phyloP scores from a whole-genome alignment of 202 grass and related monocot genomes.

The Musa balbisiana region DNA sequence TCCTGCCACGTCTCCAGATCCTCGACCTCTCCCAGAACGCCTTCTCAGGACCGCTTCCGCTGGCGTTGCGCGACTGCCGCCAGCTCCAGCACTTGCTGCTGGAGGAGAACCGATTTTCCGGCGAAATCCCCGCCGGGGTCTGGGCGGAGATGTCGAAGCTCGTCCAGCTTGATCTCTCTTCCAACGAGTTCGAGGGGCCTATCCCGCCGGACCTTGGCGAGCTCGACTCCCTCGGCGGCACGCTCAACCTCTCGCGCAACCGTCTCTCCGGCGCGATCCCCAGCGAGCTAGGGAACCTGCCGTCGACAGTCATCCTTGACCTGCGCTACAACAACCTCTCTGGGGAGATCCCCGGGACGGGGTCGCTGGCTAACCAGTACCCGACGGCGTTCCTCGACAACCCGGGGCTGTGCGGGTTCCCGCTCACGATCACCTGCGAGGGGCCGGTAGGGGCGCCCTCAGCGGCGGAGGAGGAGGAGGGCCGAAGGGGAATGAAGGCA shows the following conservation, averaged over 20 bases:
- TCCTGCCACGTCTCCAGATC: slow-evolving; percentile 11
- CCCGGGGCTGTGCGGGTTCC: slow-evolving; percentile 11
- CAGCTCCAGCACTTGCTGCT: slow-evolving; percentile 18
- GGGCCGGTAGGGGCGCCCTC: background rate
- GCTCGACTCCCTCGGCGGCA: slow-evolving; percentile 9
- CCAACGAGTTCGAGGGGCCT: slow-evolving; percentile 7
- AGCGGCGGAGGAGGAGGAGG: background rate
- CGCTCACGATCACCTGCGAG: slow-evolving; percentile 11
- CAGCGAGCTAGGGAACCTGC: slow-evolving; percentile 9
- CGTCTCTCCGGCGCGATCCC: slow-evolving; percentile 8
- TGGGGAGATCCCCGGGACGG: slow-evolving; percentile 2
- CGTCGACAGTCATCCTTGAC: slow-evolving; percentile 14
- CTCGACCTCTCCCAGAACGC: slow-evolving; percentile 14
- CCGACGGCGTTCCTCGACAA: slow-evolving; percentile 14
- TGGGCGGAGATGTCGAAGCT: slow-evolving; percentile 15
- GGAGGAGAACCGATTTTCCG: background rate
- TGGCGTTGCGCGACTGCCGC: slow-evolving; percentile 9
- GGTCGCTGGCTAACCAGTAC: slow-evolving; percentile 14
- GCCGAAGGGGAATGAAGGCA: background rate
- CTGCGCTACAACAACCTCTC: slow-evolving; percentile 21
- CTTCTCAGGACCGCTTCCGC: slow-evolving; percentile 3
- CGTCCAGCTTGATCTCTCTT: slow-evolving; percentile 21
- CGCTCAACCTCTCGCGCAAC: slow-evolving; percentile 16
- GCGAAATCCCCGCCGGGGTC: slow-evolving; percentile 15
- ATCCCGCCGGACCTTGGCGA: slow-evolving; percentile 16